Base-by-base conservation (phyloP, 495 filamentous ascomycete species). In the Penicillium robsamsonii region DNA sequence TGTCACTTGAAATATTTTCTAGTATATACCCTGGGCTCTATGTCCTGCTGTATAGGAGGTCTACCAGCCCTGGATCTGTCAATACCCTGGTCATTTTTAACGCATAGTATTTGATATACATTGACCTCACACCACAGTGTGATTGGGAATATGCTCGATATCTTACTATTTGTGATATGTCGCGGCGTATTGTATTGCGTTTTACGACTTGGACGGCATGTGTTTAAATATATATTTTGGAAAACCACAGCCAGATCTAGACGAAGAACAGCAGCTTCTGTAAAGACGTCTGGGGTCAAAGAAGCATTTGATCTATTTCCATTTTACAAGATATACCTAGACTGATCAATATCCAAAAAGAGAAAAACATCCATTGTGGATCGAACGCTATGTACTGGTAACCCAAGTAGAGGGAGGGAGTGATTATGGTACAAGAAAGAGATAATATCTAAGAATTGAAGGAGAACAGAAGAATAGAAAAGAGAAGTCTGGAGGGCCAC, bases 361-460 rank as follows among this genome's bases (percentile, higher is more conserved):
- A 20, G 15, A 41, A 51, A 52, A n/a, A 42, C 2, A 31, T 43
- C 1, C 12, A 52, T 52, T 52, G 38, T 13, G 20, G 12, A 8
- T 31, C 5, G 12, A 52, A 43, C 27, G 27, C 8, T 52, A 52
- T 54, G 52, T 54, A 54, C 41, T 54, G 52, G 41, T 9, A 54
- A 37, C 51, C 51, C 42, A n/a, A 45, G 15, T 13, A 17, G 24
- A 17, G 31, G 46, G 22, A 33, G 47, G 31, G 52, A 29, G 29
- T 54, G 42, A 54, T 54, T 54, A 54, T 54, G 52, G 42, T 54
- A 54, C 52, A 54, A 46, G 51, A 18, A 46, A 46, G 51, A 30
- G 27, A 46, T 46, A 46, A 22, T 29, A 54, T 54, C 31, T 46
- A 54, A 12, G 33, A 10, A 22, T 33, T 13, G 20, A 54, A 38